Base-by-base conservation (phyloP, 176 grass and related monocot species). In the Triticum monococcum region DNA sequence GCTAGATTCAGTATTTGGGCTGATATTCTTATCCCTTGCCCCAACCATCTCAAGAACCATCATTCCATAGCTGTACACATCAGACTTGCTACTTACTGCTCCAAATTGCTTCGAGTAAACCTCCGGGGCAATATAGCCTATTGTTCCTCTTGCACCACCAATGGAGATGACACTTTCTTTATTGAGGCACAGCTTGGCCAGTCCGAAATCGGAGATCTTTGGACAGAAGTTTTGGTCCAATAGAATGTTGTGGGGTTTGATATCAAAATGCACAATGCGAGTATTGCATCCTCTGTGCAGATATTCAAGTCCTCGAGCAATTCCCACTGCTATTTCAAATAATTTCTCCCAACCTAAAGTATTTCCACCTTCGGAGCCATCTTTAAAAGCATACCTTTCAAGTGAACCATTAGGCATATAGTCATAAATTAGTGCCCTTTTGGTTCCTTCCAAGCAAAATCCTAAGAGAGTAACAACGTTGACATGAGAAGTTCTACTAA, bases 61-160 rank as follows among this genome's bases (percentile, higher is more conserved):
- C 91, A 90, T 92, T 64, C 91, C 91, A 18, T 90, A 92, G 18
- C 91, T 92, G 9, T 92, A 92, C 12, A 90, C 91, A 50, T 92
- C 91, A 23, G 88, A 92, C 30, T 90, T 92, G 69, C 87, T 89
- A 35, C 52, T 87, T 8, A 88, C 54, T 67, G 31, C 28, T 63
- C 89, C 89, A 72, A 81, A 88, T 16, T 71, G 77, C 40, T 79
- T 87, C 0, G 81, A 88, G 48, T 33, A 88, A 1, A 89, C 38
- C 65, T 85, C 83, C 0, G 83, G 83, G 74, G 83, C 83, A 57
- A 85, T 85, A n/a, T 85, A 85, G 22, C 83, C 87, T 5, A 89
- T 17, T 38, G 87, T 89, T 9, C 87, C 81, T 83, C 81, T 88
- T 43, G 82, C 85, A 41, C 64, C 82, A 17, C 12, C 30, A 68